Conservation (phyloP, 768 basidiomycete genomes). For the Clitopilus passeckerianus region DNA sequence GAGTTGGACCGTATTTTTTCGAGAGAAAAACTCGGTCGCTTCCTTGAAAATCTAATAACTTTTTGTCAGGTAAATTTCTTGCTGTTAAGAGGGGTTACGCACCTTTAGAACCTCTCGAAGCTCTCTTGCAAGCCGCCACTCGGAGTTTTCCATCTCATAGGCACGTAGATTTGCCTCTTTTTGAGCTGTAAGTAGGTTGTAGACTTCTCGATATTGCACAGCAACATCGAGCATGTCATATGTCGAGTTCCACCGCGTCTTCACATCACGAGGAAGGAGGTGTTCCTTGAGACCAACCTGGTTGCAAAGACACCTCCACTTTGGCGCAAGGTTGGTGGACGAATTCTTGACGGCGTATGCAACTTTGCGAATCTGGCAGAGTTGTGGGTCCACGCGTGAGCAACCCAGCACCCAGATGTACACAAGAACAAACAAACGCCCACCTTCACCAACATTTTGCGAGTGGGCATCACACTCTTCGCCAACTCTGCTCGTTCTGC, state of each 20-base stretch:
- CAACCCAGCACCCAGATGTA: constrained; percentile 16
- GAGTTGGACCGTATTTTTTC: constrained; percentile 8
- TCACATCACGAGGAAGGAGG: constrained; percentile 22
- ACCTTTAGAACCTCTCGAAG: constrained; percentile 22
- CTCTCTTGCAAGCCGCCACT: constrained; percentile 24
- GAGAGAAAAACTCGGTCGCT: constrained; percentile 24
- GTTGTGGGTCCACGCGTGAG: constrained; percentile 13
- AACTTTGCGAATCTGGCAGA: neutral
- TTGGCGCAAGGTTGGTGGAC: constrained; percentile 14
- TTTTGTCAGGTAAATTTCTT: neutral
- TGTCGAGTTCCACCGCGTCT: constrained; percentile 26
- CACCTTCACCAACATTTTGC: constrained; percentile 27
- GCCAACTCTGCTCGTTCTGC: constrained; percentile 10
- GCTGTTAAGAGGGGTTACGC: constrained; percentile 2
- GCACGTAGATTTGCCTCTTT: constrained; percentile 6
- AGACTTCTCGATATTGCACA: constrained; percentile 16
- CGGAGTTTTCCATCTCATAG: constrained; percentile 11
- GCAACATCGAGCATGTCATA: constrained; percentile 26
- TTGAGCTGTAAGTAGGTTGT: constrained; percentile 17
- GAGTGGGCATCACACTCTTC: constrained; percentile 14
- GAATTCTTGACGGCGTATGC: constrained; percentile 7
- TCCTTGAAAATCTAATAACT: constrained; percentile 24
- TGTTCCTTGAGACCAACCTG: constrained; percentile 1
- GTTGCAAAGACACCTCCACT: constrained; percentile 8
- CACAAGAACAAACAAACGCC: constrained; percentile 6